Percentiles rank a stretch among this genome's conserved stretches.
Evolutionary conservation across 73 alveolate genomes (phyloP).

Genomic region (Symbiodinium natans): DNA sequence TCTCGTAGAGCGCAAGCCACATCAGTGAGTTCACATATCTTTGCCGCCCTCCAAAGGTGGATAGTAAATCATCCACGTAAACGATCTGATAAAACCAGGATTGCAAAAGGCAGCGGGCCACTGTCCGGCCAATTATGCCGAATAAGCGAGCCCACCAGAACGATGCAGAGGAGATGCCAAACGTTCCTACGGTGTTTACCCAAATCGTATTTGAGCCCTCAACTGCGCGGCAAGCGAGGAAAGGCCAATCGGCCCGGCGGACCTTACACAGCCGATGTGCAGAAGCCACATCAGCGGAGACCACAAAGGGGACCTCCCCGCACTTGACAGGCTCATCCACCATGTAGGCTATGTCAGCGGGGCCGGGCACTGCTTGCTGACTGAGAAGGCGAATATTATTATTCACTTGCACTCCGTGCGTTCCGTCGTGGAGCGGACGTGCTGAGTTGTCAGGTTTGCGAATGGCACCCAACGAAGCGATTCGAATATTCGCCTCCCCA

Average conservation of each 20-base stretch:
- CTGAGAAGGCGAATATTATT: not conserved
- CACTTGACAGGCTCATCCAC: not conserved
- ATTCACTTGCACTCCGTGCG: not conserved
- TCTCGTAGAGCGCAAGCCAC: not conserved
- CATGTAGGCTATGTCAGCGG: not conserved
- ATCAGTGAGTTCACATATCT: not conserved
- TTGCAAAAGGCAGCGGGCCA: not conserved
- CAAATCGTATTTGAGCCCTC: not conserved
- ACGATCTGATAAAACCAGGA: not conserved
- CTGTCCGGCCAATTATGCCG: not conserved
- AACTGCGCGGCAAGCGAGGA: not conserved
- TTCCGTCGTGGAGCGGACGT: not conserved
- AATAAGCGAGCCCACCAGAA: not conserved
- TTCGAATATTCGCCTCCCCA: not conserved
- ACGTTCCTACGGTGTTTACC: not conserved
- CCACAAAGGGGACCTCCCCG: not conserved
- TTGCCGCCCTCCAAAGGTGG: not conserved
- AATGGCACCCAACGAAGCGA: not conserved
- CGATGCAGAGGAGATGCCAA: not conserved
- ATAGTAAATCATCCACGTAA: not conserved
- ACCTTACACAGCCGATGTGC: not conserved
- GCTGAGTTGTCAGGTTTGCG: not conserved
- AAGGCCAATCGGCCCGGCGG: not conserved
- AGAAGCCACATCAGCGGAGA: not conserved
- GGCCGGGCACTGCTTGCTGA: not conserved